A percentile compares a stretch with the other conserved stretches of the same genome.
phyloP scores from a whole-genome alignment of 345 rosid genomes.

The Bruguiera parviflora region DNA sequence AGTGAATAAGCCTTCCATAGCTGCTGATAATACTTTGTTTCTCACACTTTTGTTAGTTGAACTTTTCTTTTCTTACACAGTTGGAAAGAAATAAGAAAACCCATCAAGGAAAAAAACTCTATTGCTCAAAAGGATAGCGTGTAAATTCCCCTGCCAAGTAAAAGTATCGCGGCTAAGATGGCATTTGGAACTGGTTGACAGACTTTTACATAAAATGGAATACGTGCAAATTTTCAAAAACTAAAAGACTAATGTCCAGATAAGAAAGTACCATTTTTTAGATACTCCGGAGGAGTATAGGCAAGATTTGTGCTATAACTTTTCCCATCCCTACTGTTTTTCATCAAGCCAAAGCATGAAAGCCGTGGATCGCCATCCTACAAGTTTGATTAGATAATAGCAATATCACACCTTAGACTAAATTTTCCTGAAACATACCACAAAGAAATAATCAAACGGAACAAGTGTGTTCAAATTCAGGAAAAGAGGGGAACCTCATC shows the following conservation, averaged over 20 bases:
- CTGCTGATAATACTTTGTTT: not conserved
- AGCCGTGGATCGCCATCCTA: slow-evolving; percentile 98
- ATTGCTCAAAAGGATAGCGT: not conserved
- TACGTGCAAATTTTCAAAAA: not conserved
- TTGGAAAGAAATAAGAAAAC: not conserved
- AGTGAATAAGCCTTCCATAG: not conserved
- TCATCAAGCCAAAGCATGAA: slow-evolving; percentile 97
- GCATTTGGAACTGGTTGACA: slow-evolving; percentile 3
- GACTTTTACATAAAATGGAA: slow-evolving; percentile 5
- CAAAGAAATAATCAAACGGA: not conserved
- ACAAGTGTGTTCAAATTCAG: not conserved
- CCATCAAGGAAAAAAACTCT: too few relatives aligned
- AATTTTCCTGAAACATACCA: slow-evolving; percentile 5
- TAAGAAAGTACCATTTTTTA: slow-evolving; percentile 59
- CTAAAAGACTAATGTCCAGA: not conserved
- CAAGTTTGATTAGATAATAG: slow-evolving; percentile 22
- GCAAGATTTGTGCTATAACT: slow-evolving; percentile 95
- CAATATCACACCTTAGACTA: slow-evolving; percentile 6
- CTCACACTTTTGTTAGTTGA: not conserved
- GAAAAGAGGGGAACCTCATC: slow-evolving; percentile 65
- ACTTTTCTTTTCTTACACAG: not conserved
- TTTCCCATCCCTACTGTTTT: slow-evolving; percentile 89
- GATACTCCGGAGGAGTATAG: slow-evolving; percentile 93
- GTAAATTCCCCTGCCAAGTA: not conserved
- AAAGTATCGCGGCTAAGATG: not conserved